Conservation (phyloP, 225 moss, liverwort and hornwort species). For the Climacium dendroides region DNA sequence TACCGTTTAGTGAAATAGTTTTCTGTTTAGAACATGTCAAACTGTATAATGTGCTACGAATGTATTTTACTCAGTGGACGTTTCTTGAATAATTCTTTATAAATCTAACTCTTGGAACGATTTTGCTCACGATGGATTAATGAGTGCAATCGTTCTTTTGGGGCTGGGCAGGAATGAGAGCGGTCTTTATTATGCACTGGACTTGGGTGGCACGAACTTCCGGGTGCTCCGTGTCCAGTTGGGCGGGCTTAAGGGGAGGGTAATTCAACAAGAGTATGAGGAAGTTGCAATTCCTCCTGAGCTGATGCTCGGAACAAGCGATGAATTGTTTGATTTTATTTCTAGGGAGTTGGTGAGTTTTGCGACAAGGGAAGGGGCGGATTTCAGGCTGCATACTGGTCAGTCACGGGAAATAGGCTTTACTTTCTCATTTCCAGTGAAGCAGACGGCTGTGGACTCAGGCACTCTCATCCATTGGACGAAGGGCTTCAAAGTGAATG, state of each 20-base stretch:
- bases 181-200: conserved; percentile 69
- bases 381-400: conserved; percentile 20
- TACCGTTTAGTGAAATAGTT: background rate
- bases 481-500: conserved; percentile 79
- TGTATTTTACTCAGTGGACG: background rate
- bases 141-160: background rate
- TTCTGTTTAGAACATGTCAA: background rate
- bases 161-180: conserved; percentile 26
- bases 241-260: conserved; percentile 44
- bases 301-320: conserved; percentile 59
- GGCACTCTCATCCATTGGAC: conserved; percentile 77
- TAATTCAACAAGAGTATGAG: conserved; percentile 57
- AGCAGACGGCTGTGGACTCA: conserved; percentile 55
- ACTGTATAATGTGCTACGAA: background rate
- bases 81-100: background rate
- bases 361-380: conserved; percentile 29
- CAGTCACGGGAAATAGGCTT: conserved; percentile 65
- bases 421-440: conserved; percentile 80
- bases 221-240: conserved; percentile 71
- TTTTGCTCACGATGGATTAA: background rate
- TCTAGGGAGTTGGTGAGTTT: conserved; percentile 55
- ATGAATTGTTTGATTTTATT: conserved; percentile 68
- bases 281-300: conserved; percentile 36
- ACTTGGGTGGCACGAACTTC: conserved; percentile 85
- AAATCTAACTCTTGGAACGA: background rate